Evolutionary conservation across 352 stramenopile species (phyloP).

Genomic region (Pythium sp.): DNA sequence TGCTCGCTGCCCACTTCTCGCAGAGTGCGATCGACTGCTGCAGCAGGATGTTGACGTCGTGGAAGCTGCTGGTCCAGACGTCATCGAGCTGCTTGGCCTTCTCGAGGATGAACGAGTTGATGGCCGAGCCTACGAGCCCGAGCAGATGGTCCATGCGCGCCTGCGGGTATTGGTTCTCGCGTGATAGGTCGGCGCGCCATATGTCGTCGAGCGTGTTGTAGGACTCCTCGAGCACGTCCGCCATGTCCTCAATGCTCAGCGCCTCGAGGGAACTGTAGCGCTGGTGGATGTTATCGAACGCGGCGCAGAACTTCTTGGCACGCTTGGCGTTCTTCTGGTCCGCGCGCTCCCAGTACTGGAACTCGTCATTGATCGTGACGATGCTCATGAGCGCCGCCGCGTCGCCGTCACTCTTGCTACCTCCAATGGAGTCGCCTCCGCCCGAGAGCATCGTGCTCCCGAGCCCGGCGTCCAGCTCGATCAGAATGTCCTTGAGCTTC

Average conservation of each 20-base stretch:
- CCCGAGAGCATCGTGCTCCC: slow-evolving; percentile 32
- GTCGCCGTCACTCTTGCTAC: slow-evolving; percentile 22
- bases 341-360: slow-evolving; percentile 79
- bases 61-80: slow-evolving; percentile 69
- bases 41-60: slow-evolving; percentile 58
- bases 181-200: slow-evolving; percentile 74
- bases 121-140: slow-evolving; percentile 66
- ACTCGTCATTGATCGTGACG: slow-evolving; percentile 82
- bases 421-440: slow-evolving; percentile 18
- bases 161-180: slow-evolving; percentile 78
- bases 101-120: slow-evolving; percentile 73
- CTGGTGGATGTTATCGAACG: slow-evolving; percentile 84
- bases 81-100: slow-evolving; percentile 35
- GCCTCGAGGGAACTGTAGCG: slow-evolving; percentile 59
- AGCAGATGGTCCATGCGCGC: slow-evolving; percentile 87
- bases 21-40: slow-evolving; percentile 66
- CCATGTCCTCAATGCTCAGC: slow-evolving; percentile 75
- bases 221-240: slow-evolving; percentile 83
- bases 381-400: slow-evolving; percentile 68
- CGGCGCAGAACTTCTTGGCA: slow-evolving; percentile 71
- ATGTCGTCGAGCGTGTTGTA: slow-evolving; percentile 87
- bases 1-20: slow-evolving; percentile 73
- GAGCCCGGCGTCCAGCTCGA: slow-evolving; percentile 71
- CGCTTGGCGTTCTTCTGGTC: slow-evolving; percentile 58
- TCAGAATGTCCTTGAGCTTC: slow-evolving; percentile 78